These are phyloP conservation scores for Balamuthia mandrillaris DNA, from an alignment of 208 protist species.

Conservation along the genomic window DNA sequence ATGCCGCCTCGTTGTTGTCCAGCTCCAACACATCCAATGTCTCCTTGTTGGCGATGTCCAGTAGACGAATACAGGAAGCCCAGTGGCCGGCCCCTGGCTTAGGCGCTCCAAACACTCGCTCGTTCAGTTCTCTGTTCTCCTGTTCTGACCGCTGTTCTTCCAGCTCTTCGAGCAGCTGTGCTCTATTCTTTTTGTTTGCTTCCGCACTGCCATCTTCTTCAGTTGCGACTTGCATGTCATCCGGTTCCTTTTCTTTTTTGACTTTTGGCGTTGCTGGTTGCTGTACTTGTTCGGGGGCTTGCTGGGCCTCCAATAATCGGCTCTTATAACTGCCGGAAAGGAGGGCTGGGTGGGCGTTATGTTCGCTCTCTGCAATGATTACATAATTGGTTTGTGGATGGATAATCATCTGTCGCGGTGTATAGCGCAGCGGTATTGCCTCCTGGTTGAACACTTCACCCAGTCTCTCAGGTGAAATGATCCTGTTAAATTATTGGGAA, in stretches of 20 bases:
- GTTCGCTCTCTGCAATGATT: conserved; percentile 78
- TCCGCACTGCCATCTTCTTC: conserved; percentile 34
- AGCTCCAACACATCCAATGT: conserved; percentile 62
- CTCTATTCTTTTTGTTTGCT: conserved; percentile 57
- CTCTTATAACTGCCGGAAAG: background rate
- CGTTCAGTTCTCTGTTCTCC: background rate
- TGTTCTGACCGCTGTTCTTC: conserved; percentile 1
- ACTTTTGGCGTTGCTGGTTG: background rate
- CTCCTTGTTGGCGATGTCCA: conserved; percentile 58
- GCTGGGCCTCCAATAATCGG: conserved; percentile 3
- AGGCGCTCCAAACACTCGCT: conserved; percentile 10
- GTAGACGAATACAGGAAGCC: conserved; percentile 72
- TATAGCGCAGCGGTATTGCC: conserved; percentile 69
- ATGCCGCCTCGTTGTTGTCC: conserved; percentile 75
- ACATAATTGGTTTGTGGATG: conserved; percentile 66
- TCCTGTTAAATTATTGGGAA: too few relatives aligned
- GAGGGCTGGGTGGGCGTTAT: conserved; percentile 54
- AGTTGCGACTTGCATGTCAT: background rate
- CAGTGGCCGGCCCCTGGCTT: conserved; percentile 62
- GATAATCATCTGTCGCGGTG: conserved; percentile 73
- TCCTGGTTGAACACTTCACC: conserved; percentile 76
- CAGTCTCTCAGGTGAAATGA: conserved; percentile 67
- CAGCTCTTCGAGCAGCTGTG: background rate
- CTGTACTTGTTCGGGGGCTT: background rate
- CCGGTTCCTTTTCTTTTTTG: conserved; percentile 9